phyloP scores from a whole-genome alignment of 805 yeast genomes.

The Jamesozyma lodderae region DNA sequence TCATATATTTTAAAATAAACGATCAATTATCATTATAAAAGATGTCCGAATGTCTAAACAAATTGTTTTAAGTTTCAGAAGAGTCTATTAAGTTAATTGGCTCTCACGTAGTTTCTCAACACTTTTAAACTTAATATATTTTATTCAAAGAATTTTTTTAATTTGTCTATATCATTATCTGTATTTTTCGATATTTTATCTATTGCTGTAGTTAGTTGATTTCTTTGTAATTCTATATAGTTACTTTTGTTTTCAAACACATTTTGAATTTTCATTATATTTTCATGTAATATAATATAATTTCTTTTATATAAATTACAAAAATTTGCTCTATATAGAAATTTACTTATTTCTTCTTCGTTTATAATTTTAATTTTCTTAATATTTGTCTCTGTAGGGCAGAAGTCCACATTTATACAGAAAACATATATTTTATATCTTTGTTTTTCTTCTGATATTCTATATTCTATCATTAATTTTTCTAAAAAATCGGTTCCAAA shows the following conservation, averaged over 20 bases:
- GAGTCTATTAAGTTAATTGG: too few relatives aligned
- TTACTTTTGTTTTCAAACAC: neutral
- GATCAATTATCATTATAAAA: too few relatives aligned
- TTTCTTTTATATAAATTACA: neutral
- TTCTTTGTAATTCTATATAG: neutral
- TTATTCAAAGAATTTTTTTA: neutral
- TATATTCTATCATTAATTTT: neutral
- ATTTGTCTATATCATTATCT: neutral
- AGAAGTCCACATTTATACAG: neutral
- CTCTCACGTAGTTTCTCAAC: too few relatives aligned
- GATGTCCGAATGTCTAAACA: too few relatives aligned
- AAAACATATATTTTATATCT: neutral
- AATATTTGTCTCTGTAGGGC: neutral
- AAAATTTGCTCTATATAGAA: neutral
- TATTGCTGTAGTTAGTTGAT: neutral
- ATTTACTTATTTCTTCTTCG: neutral
- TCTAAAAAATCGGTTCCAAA: neutral
- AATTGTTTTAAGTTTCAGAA: too few relatives aligned
- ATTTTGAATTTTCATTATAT: neutral
- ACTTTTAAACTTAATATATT: too few relatives aligned
- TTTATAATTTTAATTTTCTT: too few relatives aligned
- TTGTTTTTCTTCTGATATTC: neutral
- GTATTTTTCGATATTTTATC: too few relatives aligned
- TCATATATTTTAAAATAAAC: too few relatives aligned
- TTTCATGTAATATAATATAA: neutral